phyloP scores from a whole-genome alignment of 148 eudicot genomes.

The Dianthus caryophyllus region DNA sequence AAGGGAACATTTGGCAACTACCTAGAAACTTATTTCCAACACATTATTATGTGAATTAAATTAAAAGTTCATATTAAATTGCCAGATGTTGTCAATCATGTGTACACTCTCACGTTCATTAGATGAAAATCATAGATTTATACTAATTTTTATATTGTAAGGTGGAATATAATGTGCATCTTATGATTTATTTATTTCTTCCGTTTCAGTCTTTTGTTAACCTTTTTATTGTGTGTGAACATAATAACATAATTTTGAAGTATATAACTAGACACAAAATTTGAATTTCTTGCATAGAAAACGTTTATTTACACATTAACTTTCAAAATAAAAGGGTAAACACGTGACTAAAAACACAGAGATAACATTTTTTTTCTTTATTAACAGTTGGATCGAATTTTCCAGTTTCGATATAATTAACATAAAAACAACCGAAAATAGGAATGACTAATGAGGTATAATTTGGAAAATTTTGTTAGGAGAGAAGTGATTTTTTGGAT shows the following conservation, averaged over 20 bases:
- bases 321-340: too few species aligned
- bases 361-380: too few species aligned
- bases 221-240: too few species aligned
- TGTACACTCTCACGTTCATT: conserved; percentile 9
- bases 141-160: background rate
- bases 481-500: background rate
- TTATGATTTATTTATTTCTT: background rate
- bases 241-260: too few species aligned
- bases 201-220: too few species aligned
- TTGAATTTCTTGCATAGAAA: too few species aligned
- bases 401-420: too few species aligned
- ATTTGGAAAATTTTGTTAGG: background rate
- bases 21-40: conserved; percentile 25
- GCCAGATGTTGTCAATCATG: conserved; percentile 27
- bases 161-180: conserved; percentile 5
- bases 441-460: conserved; percentile 1
- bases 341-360: too few species aligned
- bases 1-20: conserved; percentile 31
- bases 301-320: too few species aligned
- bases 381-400: too few species aligned
- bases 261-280: too few species aligned
- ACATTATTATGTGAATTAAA: conserved; percentile 19
- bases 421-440: background rate
- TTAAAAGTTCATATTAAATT: conserved; percentile 16
- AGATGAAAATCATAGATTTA: conserved; percentile 18